Conservation (phyloP, 352 stramenopile species). For the Thraustochytrium sp. region DNA sequence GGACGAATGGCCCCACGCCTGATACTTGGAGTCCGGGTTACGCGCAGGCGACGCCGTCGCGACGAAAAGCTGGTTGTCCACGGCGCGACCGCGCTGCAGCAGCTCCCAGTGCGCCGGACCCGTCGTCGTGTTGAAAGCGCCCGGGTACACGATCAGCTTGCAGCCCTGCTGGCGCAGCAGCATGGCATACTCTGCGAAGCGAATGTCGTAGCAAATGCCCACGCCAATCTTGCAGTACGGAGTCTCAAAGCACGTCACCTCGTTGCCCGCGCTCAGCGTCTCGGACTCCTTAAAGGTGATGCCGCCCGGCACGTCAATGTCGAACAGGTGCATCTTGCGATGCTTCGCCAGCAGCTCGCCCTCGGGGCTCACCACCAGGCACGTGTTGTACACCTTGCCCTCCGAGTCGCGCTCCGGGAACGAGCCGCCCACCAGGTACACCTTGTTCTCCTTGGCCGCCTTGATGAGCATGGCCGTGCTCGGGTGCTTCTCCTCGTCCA, state of each 20-base stretch:
- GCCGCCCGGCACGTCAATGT: conserved; percentile 97
- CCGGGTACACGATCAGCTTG: conserved; percentile 74
- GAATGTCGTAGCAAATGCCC: conserved; percentile 99
- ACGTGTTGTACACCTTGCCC: conserved; percentile 95
- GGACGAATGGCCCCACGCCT: conserved; percentile 97
- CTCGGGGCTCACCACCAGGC: conserved; percentile 85
- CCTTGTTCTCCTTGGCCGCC: conserved; percentile 67
- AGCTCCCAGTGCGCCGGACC: conserved; percentile 98
- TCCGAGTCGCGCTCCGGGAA: conserved; percentile 78
- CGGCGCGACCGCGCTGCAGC: conserved; percentile 87
- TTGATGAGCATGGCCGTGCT: conserved; percentile 57
- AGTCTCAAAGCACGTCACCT: conserved; percentile 68
- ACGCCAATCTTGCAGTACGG: conserved; percentile 88
- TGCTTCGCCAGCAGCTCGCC: conserved; percentile 95
- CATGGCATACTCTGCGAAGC: conserved; percentile 97
- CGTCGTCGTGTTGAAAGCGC: conserved; percentile 87
- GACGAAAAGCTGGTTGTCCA: conserved; percentile 89
- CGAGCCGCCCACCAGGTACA: conserved; percentile 93
- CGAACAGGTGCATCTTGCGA: conserved; percentile 95
- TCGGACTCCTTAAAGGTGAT: conserved; percentile 99
- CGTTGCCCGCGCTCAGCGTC: conserved; percentile 87
- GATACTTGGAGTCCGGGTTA: conserved; percentile 85
- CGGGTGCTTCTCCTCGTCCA: conserved; percentile 49
- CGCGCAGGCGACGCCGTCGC: conserved; percentile 89
- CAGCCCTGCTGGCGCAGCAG: conserved; percentile 78